Evolutionary conservation across 2,329 filamentous ascomycete genomes (phyloP).

Genomic region (Xylaria sp.): DNA sequence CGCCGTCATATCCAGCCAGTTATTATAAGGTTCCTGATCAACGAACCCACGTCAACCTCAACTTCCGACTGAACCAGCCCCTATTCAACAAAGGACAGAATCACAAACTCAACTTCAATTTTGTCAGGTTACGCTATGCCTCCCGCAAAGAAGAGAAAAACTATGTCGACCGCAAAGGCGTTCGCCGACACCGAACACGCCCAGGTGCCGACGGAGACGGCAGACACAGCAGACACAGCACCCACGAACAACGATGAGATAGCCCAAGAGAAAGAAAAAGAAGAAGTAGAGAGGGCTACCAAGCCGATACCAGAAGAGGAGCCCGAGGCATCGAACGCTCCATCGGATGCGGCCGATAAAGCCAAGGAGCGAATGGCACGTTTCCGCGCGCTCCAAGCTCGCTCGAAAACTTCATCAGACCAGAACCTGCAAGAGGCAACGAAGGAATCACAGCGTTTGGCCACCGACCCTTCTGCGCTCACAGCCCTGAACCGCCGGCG

Average conservation of each 20-base stretch:
- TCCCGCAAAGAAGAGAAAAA: constrained; percentile 51
- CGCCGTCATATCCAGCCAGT: constrained; percentile 2
- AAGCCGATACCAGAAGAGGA: constrained; percentile 13
- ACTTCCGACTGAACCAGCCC: not conserved
- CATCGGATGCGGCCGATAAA: constrained; percentile 38
- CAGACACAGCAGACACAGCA: constrained; percentile 26
- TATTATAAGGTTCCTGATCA: not conserved
- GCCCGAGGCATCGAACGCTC: constrained; percentile 14
- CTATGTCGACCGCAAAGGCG: constrained; percentile 24
- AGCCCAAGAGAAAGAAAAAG: constrained; percentile 7
- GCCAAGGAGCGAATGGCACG: constrained; percentile 72
- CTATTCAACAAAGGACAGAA: not conserved
- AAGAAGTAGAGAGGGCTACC: constrained; percentile 7
- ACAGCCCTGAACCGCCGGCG: constrained; percentile 81
- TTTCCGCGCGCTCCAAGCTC: constrained; percentile 85
- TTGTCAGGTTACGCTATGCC: constrained; percentile 38
- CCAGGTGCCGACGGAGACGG: constrained; percentile 24
- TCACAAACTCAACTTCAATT: not conserved
- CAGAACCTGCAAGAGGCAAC: constrained; percentile 84
- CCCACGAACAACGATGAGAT: constrained; percentile 17
- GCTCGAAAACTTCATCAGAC: constrained; percentile 71
- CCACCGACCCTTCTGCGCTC: constrained; percentile 76
- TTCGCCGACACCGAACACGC: constrained; percentile 25
- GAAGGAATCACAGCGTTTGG: constrained; percentile 77
- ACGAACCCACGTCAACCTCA: not conserved